Evolutionary conservation across 495 filamentous ascomycete species (phyloP).

Genomic region (Hyaloscypha finlandica): DNA sequence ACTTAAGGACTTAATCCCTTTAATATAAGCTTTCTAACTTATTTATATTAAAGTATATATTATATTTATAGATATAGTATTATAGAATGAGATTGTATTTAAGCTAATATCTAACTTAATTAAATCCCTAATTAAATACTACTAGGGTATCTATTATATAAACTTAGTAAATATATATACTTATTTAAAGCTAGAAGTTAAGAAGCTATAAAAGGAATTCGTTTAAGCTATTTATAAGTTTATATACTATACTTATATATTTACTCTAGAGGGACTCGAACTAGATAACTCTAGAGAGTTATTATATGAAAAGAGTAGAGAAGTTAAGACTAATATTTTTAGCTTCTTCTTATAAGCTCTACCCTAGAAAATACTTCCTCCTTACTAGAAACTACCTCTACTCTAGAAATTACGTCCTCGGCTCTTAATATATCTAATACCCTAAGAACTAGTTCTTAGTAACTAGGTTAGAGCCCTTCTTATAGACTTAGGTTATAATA

Average conservation of each 20-base stretch:
- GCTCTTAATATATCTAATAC: too few species aligned
- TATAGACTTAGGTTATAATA: too few species aligned
- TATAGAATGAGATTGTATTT: slow-evolving; percentile 95
- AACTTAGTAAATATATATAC: slow-evolving; percentile 89
- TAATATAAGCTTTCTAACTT: slow-evolving; percentile 89
- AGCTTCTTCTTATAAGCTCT: slow-evolving; percentile 63
- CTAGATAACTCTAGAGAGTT: slow-evolving; percentile 96
- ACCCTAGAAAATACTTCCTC: too few species aligned
- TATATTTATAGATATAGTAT: slow-evolving; percentile 98
- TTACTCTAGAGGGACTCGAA: slow-evolving; percentile 92
- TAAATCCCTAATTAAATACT: slow-evolving; percentile 91
- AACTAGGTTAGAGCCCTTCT: too few species aligned
- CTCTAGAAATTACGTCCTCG: too few species aligned
- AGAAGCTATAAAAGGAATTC: slow-evolving; percentile 97
- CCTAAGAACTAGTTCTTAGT: too few species aligned
- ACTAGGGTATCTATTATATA: slow-evolving; percentile 93
- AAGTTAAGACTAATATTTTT: slow-evolving; percentile 87
- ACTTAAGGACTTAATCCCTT: slow-evolving; percentile 81
- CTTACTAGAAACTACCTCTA: too few species aligned
- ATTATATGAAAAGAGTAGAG: slow-evolving; percentile 85
- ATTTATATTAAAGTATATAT: slow-evolving; percentile 96
- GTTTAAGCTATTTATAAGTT: slow-evolving; percentile 97
- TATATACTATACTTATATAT: slow-evolving; percentile 86
- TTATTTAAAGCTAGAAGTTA: slow-evolving; percentile 91
- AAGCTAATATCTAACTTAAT: slow-evolving; percentile 97